Evolutionary conservation across 805 yeast genomes (phyloP).

Genomic region (Yamadazyma ubonensis): DNA sequence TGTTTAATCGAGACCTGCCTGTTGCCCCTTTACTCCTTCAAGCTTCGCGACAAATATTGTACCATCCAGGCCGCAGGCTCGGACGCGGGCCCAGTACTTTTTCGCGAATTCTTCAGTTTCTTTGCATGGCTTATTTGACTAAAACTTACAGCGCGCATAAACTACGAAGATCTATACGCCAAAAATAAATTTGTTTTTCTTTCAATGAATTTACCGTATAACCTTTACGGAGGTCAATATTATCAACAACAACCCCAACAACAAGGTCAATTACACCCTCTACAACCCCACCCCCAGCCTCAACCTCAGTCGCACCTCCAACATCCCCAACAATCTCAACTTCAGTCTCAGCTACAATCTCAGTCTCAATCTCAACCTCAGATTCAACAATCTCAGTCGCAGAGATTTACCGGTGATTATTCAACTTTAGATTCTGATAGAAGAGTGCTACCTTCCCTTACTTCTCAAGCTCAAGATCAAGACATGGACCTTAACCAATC

Average conservation of each 20-base stretch:
- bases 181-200: background rate
- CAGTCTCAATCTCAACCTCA: too few species aligned
- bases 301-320: constrained; percentile 1
- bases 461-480: background rate
- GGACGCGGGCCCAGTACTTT: background rate
- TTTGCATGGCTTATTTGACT: constrained; percentile 9
- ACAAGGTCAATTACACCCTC: background rate
- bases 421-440: background rate
- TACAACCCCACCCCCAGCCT: background rate
- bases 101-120: constrained; percentile 1
- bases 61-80: too few species aligned
- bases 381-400: too few species aligned
- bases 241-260: constrained; percentile 1
- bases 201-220: constrained; percentile 4
- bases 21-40: background rate
- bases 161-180: background rate
- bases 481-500: background rate
- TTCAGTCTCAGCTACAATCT: too few species aligned
- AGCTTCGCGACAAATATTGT: too few species aligned
- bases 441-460: background rate
- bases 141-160: constrained; percentile 7
- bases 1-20: too few species aligned
- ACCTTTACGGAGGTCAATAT: constrained; percentile 4
- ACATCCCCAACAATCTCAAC: background rate
- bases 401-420: background rate